These are phyloP conservation scores for Lunularia cruciata DNA, from an alignment of 225 moss, liverwort and hornwort species.

Conservation along the genomic window DNA sequence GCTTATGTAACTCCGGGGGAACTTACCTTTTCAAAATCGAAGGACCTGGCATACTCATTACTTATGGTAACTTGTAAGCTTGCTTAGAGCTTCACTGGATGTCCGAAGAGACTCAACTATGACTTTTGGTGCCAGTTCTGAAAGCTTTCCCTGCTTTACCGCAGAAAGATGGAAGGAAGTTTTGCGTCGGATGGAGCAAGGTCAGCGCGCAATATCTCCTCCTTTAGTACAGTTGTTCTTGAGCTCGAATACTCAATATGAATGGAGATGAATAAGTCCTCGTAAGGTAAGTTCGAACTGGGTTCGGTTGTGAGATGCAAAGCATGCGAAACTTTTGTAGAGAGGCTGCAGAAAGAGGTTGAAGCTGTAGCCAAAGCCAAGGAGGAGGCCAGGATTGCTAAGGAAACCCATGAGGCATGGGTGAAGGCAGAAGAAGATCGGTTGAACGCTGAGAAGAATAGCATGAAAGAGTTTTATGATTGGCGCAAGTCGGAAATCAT, in stretches of 20 bases:
- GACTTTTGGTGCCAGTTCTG: no score
- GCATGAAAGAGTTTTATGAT: slow-evolving; percentile 58
- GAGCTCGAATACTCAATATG: background rate
- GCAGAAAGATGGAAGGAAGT: slow-evolving; percentile 44
- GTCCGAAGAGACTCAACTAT: no score
- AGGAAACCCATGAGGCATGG: slow-evolving; percentile 65
- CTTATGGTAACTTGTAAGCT: no score
- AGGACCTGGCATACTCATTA: no score
- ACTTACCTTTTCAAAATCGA: no score
- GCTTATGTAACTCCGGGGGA: no score
- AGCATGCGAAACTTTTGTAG: slow-evolving; percentile 33
- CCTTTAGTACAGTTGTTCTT: background rate
- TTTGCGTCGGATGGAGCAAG: slow-evolving; percentile 34
- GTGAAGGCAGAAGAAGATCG: slow-evolving; percentile 70
- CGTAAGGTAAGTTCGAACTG: no score
- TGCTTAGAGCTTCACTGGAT: no score
- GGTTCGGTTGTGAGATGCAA: background rate
- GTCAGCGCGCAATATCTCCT: background rate
- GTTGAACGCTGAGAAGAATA: slow-evolving; percentile 56
- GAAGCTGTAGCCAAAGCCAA: slow-evolving; percentile 47
- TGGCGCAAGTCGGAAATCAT: slow-evolving; percentile 56
- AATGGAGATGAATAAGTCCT: no score
- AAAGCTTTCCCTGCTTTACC: background rate
- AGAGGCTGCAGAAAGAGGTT: slow-evolving; percentile 50
- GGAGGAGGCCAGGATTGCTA: slow-evolving; percentile 60